Evolutionary conservation across 1,139 yeast species (phyloP).

Genomic region (Saccharomyces pastorianus): DNA sequence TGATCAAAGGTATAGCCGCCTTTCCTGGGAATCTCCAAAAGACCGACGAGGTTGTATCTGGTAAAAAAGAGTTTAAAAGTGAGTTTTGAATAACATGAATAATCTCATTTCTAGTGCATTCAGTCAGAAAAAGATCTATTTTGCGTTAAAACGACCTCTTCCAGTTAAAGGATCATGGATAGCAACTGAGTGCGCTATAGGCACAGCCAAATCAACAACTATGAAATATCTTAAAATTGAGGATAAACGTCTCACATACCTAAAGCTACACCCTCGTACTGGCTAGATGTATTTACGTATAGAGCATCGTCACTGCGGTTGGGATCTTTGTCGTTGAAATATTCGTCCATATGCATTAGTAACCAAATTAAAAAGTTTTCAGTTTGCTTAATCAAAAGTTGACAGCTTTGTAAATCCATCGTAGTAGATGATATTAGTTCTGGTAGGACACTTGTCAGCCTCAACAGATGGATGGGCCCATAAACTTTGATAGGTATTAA

Average conservation of each 20-base stretch:
- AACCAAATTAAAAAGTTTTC: constrained; percentile 27
- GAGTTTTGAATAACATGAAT: no score
- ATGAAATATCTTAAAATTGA: background rate
- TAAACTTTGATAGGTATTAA: constrained; percentile 43
- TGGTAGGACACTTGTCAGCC: constrained; percentile 71
- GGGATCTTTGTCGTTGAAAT: constrained; percentile 10
- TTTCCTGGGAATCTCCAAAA: no score
- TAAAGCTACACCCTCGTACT: constrained; percentile 31
- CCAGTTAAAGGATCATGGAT: no score
- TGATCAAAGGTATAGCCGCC: no score
- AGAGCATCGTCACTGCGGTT: constrained; percentile 9
- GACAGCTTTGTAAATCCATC: constrained; percentile 65
- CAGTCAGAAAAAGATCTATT: no score
- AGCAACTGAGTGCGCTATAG: background rate
- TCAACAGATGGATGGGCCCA: constrained; percentile 70
- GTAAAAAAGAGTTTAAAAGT: no score
- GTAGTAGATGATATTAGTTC: constrained; percentile 68
- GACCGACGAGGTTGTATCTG: no score
- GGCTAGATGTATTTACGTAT: constrained; percentile 29
- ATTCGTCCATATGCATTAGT: constrained; percentile 11
- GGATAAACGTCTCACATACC: constrained; percentile 19
- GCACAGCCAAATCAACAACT: background rate
- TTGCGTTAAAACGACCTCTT: no score
- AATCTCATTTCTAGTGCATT: no score
- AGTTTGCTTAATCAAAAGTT: constrained; percentile 22